These are phyloP conservation scores for Mrakia frigida DNA, from an alignment of 768 basidiomycete species.

Conservation along the genomic window DNA sequence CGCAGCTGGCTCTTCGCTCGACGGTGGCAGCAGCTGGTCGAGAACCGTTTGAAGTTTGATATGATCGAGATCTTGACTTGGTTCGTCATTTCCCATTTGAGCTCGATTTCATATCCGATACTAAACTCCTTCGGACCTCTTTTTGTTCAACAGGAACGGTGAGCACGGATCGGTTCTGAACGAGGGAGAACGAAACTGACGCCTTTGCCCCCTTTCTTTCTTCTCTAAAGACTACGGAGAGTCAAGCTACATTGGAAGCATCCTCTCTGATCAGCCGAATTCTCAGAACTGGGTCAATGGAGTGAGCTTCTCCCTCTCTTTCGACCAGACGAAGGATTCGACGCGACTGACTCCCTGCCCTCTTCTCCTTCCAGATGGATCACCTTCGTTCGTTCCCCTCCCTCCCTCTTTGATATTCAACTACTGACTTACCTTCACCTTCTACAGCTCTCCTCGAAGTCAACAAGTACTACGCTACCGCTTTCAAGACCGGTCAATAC, in stretches of 20 bases:
- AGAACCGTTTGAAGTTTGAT: constrained; percentile 54
- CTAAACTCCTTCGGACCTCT: too few species aligned
- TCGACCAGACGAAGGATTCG: background rate
- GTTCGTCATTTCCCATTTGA: constrained; percentile 38
- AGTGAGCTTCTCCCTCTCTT: background rate
- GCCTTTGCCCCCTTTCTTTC: too few species aligned
- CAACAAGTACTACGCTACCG: constrained; percentile 37
- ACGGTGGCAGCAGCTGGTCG: constrained; percentile 64
- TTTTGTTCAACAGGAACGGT: too few species aligned
- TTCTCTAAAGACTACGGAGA: constrained; percentile 47
- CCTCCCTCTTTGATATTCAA: too few species aligned
- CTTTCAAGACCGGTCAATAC: constrained; percentile 43
- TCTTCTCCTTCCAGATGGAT: background rate
- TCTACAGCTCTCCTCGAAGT: constrained; percentile 23
- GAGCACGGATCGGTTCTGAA: too few species aligned
- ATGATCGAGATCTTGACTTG: constrained; percentile 50
- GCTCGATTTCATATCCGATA: too few species aligned
- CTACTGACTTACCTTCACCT: too few species aligned
- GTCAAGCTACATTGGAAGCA: constrained; percentile 34
- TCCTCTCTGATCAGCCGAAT: constrained; percentile 57
- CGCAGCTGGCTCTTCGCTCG: constrained; percentile 54
- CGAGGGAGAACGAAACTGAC: too few species aligned
- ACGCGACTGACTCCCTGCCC: background rate
- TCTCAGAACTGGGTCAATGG: constrained; percentile 50
- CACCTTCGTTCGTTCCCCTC: background rate